These are phyloP conservation scores for Fraxinus americana DNA, from an alignment of 257 asterid genomes.

Conservation along the genomic window DNA sequence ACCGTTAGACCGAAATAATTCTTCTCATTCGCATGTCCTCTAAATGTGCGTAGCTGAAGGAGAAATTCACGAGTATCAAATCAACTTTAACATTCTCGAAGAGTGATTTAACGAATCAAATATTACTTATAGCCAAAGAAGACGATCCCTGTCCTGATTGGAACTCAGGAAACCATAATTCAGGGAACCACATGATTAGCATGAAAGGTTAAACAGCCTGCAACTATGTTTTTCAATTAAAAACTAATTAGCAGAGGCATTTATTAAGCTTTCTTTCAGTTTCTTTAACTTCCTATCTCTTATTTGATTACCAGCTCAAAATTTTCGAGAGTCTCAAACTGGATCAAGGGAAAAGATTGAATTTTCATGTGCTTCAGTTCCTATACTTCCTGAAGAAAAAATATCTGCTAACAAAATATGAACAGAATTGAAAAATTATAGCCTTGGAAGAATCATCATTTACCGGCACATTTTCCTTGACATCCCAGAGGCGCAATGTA, in stretches of 20 bases:
- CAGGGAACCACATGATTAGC: too few species aligned
- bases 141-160: too few species aligned
- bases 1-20: slow-evolving; percentile 80
- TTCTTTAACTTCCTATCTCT: background rate
- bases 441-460: slow-evolving; percentile 29
- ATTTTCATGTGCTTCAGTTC: background rate
- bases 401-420: background rate
- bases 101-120: too few species aligned
- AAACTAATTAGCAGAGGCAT: background rate
- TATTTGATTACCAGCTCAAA: background rate
- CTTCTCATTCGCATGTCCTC: slow-evolving; percentile 19
- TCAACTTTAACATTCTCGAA: background rate
- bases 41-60: slow-evolving; percentile 40
- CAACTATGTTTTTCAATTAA: background rate
- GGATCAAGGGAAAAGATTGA: background rate
- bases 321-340: background rate
- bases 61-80: slow-evolving; percentile 4
- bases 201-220: too few species aligned
- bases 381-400: background rate
- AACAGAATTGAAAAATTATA: background rate
- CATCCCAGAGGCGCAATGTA: slow-evolving; percentile 86
- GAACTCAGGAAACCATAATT: too few species aligned
- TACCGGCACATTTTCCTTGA: slow-evolving; percentile 68
- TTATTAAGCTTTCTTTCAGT: background rate
- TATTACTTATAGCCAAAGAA: too few species aligned